A percentile compares a stretch with the other conserved stretches of the same genome.
These are phyloP conservation scores for Ophiostoma angusticollis DNA, from an alignment of 2,329 filamentous ascomycete species.

Conservation along the genomic window DNA sequence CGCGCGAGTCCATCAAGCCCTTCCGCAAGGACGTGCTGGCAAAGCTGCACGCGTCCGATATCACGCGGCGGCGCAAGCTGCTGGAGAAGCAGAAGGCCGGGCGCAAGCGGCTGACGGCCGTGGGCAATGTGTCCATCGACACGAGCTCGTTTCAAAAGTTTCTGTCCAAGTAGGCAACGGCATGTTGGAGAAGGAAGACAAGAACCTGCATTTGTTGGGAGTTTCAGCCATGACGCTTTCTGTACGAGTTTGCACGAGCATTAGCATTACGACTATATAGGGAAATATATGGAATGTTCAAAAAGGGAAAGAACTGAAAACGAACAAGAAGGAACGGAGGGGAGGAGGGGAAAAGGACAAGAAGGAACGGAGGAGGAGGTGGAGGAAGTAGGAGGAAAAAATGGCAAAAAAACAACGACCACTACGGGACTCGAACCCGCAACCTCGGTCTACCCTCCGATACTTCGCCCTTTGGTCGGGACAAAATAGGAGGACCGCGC, in stretches of 20 bases:
- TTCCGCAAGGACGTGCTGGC: constrained; percentile 91
- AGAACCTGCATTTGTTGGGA: not conserved
- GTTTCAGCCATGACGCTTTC: not conserved
- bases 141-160: constrained; percentile 93
- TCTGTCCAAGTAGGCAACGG: constrained; percentile 47
- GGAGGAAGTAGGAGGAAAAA: not conserved
- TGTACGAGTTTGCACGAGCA: too few relatives aligned
- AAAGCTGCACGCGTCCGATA: constrained; percentile 86
- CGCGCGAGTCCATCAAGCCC: constrained; percentile 88
- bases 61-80: constrained; percentile 69
- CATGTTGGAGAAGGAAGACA: not conserved
- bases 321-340: not conserved
- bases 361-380: not conserved
- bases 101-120: constrained; percentile 69
- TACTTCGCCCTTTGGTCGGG: constrained; percentile 8
- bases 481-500: constrained; percentile 18
- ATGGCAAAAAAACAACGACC: constrained; percentile 11
- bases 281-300: not conserved
- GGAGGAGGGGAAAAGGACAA: not conserved
- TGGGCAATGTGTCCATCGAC: constrained; percentile 91
- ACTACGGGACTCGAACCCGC: constrained; percentile 18
- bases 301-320: not conserved
- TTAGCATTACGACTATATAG: not conserved
- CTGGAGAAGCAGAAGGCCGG: constrained; percentile 96
- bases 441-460: constrained; percentile 16